These are phyloP conservation scores for Ophiostoma angusticollis DNA, from an alignment of 2,329 filamentous ascomycete species.

Conservation along the genomic window DNA sequence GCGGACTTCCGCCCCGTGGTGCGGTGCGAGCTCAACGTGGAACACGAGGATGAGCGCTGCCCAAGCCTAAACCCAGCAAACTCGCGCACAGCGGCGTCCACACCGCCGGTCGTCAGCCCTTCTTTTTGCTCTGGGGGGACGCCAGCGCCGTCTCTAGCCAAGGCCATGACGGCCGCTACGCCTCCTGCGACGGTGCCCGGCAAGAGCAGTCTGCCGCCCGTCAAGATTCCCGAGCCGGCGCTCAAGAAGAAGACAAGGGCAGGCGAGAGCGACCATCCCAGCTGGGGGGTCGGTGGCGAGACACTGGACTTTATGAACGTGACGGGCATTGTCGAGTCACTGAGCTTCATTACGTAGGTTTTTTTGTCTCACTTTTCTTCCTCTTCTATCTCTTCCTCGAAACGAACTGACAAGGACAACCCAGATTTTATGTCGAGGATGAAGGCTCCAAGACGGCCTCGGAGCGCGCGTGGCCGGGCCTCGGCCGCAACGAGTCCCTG, in stretches of 20 bases:
- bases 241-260: slow-evolving; percentile 39
- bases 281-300: slow-evolving; percentile 42
- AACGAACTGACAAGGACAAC: no score
- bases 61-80: slow-evolving; percentile 6
- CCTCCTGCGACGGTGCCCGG: background rate
- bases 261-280: slow-evolving; percentile 35
- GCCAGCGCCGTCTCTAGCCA: background rate
- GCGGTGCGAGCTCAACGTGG: slow-evolving; percentile 70
- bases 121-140: background rate
- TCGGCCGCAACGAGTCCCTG: slow-evolving; percentile 16
- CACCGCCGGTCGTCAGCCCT: background rate
- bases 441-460: slow-evolving; percentile 27
- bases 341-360: slow-evolving; percentile 61
- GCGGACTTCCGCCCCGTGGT: slow-evolving; percentile 58
- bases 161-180: background rate
- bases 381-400: slow-evolving; percentile 4
- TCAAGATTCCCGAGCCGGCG: slow-evolving; percentile 24
- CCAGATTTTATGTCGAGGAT: slow-evolving; percentile 45
- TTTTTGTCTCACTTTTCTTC: slow-evolving; percentile 7
- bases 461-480: slow-evolving; percentile 15
- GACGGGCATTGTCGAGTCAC: slow-evolving; percentile 49
- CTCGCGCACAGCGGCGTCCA: background rate
- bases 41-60: slow-evolving; percentile 36
- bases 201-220: slow-evolving; percentile 3
- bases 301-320: slow-evolving; percentile 46